Conservation (phyloP, 2,329 filamentous ascomycete genomes). For the Scedosporium boydii region DNA sequence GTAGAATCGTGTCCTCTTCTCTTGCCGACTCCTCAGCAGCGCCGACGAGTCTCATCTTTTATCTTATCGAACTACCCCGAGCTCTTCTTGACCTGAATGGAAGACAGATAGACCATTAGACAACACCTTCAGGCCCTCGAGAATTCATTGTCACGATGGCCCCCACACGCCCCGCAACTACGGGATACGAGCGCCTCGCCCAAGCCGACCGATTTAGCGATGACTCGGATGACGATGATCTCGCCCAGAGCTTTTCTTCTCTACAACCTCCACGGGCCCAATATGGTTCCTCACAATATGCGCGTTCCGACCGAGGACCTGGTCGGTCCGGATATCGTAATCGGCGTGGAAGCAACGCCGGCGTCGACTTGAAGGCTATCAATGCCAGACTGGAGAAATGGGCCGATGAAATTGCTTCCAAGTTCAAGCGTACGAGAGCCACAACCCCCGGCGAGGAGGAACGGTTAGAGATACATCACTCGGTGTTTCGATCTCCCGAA, state of each 20-base stretch:
- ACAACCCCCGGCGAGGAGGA: constrained; percentile 61
- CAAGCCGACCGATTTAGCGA: constrained; percentile 71
- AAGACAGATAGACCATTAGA: not conserved
- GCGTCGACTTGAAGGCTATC: constrained; percentile 96
- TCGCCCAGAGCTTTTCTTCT: constrained; percentile 44
- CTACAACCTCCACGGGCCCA: constrained; percentile 55
- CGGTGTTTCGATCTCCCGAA: constrained; percentile 89
- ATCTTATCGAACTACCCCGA: not conserved
- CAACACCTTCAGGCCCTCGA: not conserved
- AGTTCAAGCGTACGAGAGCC: constrained; percentile 80
- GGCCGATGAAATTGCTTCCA: constrained; percentile 95
- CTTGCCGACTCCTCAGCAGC: not conserved
- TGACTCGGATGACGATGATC: constrained; percentile 56
- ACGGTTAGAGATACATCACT: constrained; percentile 90
- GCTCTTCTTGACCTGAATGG: not conserved
- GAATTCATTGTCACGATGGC: constrained; percentile 39
- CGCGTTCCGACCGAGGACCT: constrained; percentile 32
- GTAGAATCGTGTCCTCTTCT: not conserved
- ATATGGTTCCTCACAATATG: constrained; percentile 33
- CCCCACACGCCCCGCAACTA: constrained; percentile 59
- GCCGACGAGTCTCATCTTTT: not conserved
- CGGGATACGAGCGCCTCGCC: constrained; percentile 76
- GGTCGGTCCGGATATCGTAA: not conserved
- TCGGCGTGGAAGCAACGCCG: constrained; percentile 61
- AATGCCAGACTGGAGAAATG: constrained; percentile 91